Evolutionary conservation across 2,329 filamentous ascomycete genomes (phyloP), one percentile per base, ranked within the genome.

Genomic region (Ascosphaera apis): DNA sequence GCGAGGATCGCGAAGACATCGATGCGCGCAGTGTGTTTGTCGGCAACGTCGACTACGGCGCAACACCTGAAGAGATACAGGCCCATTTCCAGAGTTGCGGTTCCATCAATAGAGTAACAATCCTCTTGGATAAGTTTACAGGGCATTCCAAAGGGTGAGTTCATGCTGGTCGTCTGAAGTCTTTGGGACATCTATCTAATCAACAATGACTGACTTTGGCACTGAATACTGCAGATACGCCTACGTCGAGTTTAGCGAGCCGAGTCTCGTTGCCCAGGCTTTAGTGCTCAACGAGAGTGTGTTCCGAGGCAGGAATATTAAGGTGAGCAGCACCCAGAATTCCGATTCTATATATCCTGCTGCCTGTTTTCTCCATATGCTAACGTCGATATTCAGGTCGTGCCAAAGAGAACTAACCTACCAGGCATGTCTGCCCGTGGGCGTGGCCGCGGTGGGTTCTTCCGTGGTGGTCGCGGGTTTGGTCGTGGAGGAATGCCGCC

Each of bases 111-210:
- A 77, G 88, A 41, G 88, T 98, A 40, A 98, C 88, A 1, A 98
- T 98, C 45, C 63, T 98, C 46, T 63, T 98, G 47, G 88, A 98
- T 62, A 98, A 98, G 63, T 95, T 93, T 53, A 92, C 84, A 8
- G 88, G 88, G 43, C 84, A 95, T 64, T 88, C 88, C n/a, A 98
- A 98, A 66, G 88, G 88, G 84, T 92, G 64, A 57, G 76, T 69
- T 41, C 41, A 40, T 41, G 16, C n/a, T 32, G 16, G 31, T 13
- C 13, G 36, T 32, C 8, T 37, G 35, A 33, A 39, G 8, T 18
- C 2, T 21, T 27, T 11, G 25, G 25, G n/a, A n/a, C n/a, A n/a
- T n/a, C n/a, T n/a, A n/a, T n/a, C n/a, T n/a, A n/a, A n/a, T n/a
- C n/a, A n/a, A n/a, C n/a, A n/a, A n/a, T n/a, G n/a, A 27, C 12